Evolutionary conservation across 2,329 filamentous ascomycete species (phyloP).

Genomic region (Ophiosphaerella herpotricha): DNA sequence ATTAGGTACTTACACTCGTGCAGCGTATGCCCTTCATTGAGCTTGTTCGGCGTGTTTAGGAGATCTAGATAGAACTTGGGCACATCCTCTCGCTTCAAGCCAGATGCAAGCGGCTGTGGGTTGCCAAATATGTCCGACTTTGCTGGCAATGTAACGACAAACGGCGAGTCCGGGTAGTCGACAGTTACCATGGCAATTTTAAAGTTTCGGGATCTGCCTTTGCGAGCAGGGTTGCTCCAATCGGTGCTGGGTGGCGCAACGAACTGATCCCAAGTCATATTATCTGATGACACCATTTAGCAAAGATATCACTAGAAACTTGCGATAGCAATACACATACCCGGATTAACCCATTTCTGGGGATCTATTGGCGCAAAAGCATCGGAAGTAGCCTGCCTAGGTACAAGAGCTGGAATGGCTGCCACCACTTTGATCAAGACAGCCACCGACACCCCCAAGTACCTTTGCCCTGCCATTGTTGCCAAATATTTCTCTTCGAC

Average conservation of each 20-base stretch:
- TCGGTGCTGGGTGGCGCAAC: slow-evolving; percentile 53
- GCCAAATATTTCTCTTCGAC: background rate
- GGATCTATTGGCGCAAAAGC: slow-evolving; percentile 58
- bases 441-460: slow-evolving; percentile 15
- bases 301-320: slow-evolving; percentile 49
- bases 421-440: slow-evolving; percentile 18
- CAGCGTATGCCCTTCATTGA: slow-evolving; percentile 58
- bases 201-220: slow-evolving; percentile 57
- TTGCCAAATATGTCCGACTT: slow-evolving; percentile 58
- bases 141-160: slow-evolving; percentile 54
- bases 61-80: slow-evolving; percentile 58
- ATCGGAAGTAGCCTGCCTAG: slow-evolving; percentile 29
- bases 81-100: slow-evolving; percentile 52
- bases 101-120: slow-evolving; percentile 51
- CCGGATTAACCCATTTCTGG: slow-evolving; percentile 59
- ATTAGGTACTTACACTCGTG: slow-evolving; percentile 50
- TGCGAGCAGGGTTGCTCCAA: slow-evolving; percentile 53
- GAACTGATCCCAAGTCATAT: slow-evolving; percentile 56
- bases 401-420: slow-evolving; percentile 22
- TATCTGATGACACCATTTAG: slow-evolving; percentile 59
- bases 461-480: slow-evolving; percentile 10
- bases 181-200: slow-evolving; percentile 60
- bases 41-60: slow-evolving; percentile 55
- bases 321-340: background rate
- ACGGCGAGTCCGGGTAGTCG: slow-evolving; percentile 57